These are phyloP conservation scores for Citrus australasica DNA, from an alignment of 345 rosid genomes.

Conservation along the genomic window DNA sequence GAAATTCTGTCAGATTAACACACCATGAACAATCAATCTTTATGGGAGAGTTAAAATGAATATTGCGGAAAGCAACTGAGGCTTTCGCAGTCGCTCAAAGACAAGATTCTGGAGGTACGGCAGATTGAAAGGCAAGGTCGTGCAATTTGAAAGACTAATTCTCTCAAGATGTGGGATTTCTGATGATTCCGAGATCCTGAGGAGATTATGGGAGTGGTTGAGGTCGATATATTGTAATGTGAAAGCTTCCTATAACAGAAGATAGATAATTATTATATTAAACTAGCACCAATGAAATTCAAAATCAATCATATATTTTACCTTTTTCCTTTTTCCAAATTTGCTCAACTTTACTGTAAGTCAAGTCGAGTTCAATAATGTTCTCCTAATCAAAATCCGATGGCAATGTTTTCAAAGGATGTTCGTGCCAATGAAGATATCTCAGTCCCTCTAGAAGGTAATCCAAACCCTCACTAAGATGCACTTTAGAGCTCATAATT, in stretches of 20 bases:
- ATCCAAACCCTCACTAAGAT: too few relatives aligned
- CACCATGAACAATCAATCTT: too few relatives aligned
- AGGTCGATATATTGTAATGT: neutral
- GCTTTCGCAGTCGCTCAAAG: neutral
- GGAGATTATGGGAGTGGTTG: neutral
- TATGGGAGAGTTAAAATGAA: too few relatives aligned
- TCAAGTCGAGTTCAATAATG: neutral
- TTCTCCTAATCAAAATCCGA: neutral
- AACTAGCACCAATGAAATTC: neutral
- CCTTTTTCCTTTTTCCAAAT: too few relatives aligned
- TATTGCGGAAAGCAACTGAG: too few relatives aligned
- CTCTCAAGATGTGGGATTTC: neutral
- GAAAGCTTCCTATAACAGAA: neutral
- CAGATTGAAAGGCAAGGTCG: neutral
- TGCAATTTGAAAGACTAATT: conserved; percentile 9
- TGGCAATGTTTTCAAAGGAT: too few relatives aligned
- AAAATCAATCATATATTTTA: neutral
- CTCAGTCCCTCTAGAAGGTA: too few relatives aligned
- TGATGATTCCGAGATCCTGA: neutral
- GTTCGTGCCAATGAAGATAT: too few relatives aligned
- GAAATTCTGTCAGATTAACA: too few relatives aligned
- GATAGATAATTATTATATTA: neutral
- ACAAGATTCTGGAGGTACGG: neutral
- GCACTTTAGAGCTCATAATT: too few relatives aligned
- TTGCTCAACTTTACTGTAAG: neutral